Percentiles rank a stretch among this genome's conserved stretches.
Conservation (phyloP, 306 rosid genomes). For the Castanea crenata region DNA sequence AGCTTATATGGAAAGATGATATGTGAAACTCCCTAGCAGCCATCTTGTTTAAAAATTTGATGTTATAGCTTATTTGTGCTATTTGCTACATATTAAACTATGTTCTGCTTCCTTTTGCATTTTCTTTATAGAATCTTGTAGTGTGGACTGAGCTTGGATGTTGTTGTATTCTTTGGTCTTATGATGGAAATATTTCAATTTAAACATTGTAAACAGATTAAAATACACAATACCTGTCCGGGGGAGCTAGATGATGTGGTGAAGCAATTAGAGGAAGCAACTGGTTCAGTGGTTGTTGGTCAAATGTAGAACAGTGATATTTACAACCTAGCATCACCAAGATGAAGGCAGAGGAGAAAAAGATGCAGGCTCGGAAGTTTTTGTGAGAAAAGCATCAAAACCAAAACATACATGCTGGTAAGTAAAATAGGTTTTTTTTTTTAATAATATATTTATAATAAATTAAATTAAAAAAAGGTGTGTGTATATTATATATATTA, state of each 20-base stretch:
- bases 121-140: background rate
- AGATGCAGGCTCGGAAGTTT: conserved; percentile 39
- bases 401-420: conserved; percentile 30
- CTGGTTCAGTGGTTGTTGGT: conserved; percentile 73
- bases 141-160: background rate
- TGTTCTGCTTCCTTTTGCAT: background rate
- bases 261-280: conserved; percentile 60
- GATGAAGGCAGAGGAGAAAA: conserved; percentile 87
- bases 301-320: conserved; percentile 75
- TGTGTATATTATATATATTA: too few species aligned
- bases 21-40: background rate
- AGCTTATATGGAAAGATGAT: background rate
- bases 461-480: too few species aligned
- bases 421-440: conserved; percentile 9
- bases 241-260: conserved; percentile 78
- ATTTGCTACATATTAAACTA: background rate
- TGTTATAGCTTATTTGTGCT: background rate
- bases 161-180: background rate
- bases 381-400: conserved; percentile 36
- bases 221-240: conserved; percentile 79
- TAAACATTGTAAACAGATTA: conserved; percentile 54
- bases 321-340: conserved; percentile 79
- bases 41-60: background rate
- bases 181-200: background rate
- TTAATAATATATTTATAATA: background rate